A percentile compares a stretch with the other conserved stretches of the same genome.
Conservation (phyloP, 148 eudicot genomes). For the Cornus kousa region DNA sequence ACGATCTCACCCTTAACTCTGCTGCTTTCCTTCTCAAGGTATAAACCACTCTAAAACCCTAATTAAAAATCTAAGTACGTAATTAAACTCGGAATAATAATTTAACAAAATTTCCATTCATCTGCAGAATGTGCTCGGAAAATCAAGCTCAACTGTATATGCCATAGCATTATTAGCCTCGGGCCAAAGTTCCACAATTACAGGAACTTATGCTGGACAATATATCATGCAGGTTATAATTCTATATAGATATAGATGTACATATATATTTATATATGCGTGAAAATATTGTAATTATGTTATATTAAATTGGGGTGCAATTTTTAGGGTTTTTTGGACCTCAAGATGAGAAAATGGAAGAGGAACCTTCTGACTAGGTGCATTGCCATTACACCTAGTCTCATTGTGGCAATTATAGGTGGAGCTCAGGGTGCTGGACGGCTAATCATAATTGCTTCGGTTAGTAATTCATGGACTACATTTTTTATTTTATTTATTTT, state of each 20-base stretch:
- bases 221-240: conserved; percentile 75
- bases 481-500: background rate
- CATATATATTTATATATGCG: too few relatives aligned
- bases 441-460: conserved; percentile 90
- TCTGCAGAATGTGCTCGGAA: conserved; percentile 70
- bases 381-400: conserved; percentile 85
- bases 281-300: too few relatives aligned
- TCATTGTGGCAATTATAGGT: conserved; percentile 70
- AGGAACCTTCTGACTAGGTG: conserved; percentile 75
- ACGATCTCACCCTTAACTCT: conserved; percentile 63
- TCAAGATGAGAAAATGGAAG: conserved; percentile 78
- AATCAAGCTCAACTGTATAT: conserved; percentile 61
- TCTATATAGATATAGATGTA: too few relatives aligned
- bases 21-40: conserved; percentile 85
- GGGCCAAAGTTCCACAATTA: conserved; percentile 90
- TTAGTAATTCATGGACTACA: conserved; percentile 17
- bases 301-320: background rate
- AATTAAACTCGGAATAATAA: background rate
- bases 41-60: background rate
- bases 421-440: conserved; percentile 78
- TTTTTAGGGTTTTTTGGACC: conserved; percentile 76
- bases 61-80: background rate
- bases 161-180: conserved; percentile 87
- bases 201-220: conserved; percentile 97
- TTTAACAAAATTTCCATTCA: background rate